Percentiles rank a stretch among this genome's conserved stretches.
phyloP scores from a whole-genome alignment of 768 basidiomycete genomes.

The Phanerochaete carnosa region DNA sequence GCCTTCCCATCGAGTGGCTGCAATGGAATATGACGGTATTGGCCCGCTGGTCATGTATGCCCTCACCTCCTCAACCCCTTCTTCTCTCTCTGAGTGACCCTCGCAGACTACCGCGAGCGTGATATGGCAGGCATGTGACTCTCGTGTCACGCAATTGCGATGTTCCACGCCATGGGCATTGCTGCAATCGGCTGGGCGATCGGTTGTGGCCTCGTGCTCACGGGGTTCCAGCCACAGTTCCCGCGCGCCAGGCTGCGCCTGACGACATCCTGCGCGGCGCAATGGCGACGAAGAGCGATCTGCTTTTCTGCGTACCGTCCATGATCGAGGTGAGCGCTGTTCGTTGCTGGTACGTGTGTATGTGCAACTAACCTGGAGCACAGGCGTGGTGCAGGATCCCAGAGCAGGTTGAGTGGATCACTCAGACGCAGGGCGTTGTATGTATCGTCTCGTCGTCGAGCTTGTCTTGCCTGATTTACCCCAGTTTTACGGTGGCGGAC shows the following conservation, averaged over 20 bases:
- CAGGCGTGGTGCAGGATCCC: constrained; percentile 24
- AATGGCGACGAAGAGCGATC: constrained; percentile 15
- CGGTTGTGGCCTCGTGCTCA: constrained; percentile 22
- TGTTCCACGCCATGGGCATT: constrained; percentile 28
- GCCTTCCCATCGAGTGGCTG: constrained; percentile 18
- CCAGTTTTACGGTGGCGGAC: constrained; percentile 17
- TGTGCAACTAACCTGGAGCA: not conserved
- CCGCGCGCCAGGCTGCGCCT: constrained; percentile 23
- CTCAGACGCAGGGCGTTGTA: constrained; percentile 9
- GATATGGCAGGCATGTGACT: constrained; percentile 21
- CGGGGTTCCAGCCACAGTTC: constrained; percentile 19
- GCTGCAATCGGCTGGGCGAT: not conserved
- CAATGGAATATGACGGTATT: not conserved
- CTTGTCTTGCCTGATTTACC: not conserved
- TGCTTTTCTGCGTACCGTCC: constrained; percentile 24
- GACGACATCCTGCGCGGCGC: constrained; percentile 18
- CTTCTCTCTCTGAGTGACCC: not conserved
- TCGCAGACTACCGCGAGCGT: constrained; percentile 22
- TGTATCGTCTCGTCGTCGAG: not conserved
- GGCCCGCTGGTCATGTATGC: not conserved
- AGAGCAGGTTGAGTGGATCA: constrained; percentile 14
- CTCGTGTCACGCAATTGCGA: constrained; percentile 20
- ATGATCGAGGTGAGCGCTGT: constrained; percentile 18
- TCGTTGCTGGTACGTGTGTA: not conserved
- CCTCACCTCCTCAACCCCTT: not conserved